phyloP scores from a whole-genome alignment of 805 yeast species.

The Candida awuae region DNA sequence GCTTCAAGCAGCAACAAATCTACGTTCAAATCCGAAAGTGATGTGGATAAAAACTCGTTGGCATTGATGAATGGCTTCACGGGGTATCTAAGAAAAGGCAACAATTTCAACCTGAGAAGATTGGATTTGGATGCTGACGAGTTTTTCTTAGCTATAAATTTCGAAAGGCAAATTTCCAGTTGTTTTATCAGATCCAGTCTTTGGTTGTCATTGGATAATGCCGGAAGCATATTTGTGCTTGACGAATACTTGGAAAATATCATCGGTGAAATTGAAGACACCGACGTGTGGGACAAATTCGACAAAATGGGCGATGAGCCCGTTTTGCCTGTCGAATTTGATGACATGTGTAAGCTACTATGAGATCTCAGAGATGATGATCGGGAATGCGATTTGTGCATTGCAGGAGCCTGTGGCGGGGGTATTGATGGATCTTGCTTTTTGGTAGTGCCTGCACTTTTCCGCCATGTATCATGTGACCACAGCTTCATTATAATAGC shows the following conservation, averaged over 20 bases:
- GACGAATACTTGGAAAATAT: conserved; percentile 12
- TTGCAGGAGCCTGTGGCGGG: not conserved
- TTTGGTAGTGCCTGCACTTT: not conserved
- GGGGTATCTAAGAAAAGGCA: conserved; percentile 35
- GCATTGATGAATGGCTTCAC: conserved; percentile 5
- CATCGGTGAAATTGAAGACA: conserved; percentile 11
- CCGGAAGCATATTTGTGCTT: not conserved
- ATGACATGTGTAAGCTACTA: conserved; percentile 1
- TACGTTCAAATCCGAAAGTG: conserved; percentile 7
- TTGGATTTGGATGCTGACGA: conserved; percentile 36
- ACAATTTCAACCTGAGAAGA: conserved; percentile 37
- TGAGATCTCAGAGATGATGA: conserved; percentile 7
- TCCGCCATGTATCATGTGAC: not conserved
- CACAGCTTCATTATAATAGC: not conserved
- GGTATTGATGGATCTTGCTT: not conserved
- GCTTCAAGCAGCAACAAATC: conserved; percentile 7
- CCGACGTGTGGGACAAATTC: conserved; percentile 1
- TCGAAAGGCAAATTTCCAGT: conserved; percentile 36
- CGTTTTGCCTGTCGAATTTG: not conserved
- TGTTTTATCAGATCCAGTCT: conserved; percentile 23
- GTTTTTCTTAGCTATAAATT: conserved; percentile 33
- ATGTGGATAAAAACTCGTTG: conserved; percentile 8
- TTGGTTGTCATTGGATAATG: conserved; percentile 12
- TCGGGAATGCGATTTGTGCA: conserved; percentile 2
- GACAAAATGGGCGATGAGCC: conserved; percentile 5